phyloP scores from a whole-genome alignment of 2,329 filamentous ascomycete genomes.

The Xylaria sp. region DNA sequence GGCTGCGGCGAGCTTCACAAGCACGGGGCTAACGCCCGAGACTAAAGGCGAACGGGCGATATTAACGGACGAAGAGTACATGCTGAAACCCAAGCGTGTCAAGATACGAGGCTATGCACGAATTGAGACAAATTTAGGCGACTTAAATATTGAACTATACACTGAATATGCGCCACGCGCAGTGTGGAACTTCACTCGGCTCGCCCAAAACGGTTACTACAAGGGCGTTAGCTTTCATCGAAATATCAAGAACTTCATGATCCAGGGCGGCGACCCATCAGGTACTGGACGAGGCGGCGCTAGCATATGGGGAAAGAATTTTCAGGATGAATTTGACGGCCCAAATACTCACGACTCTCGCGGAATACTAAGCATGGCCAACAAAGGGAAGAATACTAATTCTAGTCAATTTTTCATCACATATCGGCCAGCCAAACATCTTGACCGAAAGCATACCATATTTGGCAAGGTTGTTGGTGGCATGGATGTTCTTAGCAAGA shows the following conservation, averaged over 20 bases:
- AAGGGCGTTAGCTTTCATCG: constrained; percentile 85
- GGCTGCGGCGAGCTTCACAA: constrained; percentile 94
- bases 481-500: constrained; percentile 72
- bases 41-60: constrained; percentile 88
- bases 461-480: constrained; percentile 88
- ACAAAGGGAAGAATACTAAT: constrained; percentile 98
- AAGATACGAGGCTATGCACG: constrained; percentile 92
- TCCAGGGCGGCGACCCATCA: constrained; percentile 94
- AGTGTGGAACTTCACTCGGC: constrained; percentile 94
- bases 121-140: constrained; percentile 85
- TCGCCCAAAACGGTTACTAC: constrained; percentile 93
- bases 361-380: constrained; percentile 92
- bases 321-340: constrained; percentile 92
- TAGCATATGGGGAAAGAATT: constrained; percentile 94
- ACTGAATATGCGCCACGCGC: constrained; percentile 91
- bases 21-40: constrained; percentile 90
- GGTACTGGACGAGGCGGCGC: constrained; percentile 91
- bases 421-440: constrained; percentile 83
- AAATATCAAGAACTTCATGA: constrained; percentile 97
- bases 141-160: constrained; percentile 87
- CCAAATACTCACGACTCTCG: constrained; percentile 83
- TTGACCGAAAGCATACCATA: constrained; percentile 97
- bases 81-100: constrained; percentile 89
- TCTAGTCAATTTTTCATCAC: constrained; percentile 95
- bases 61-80: constrained; percentile 93